Evolutionary conservation across 805 yeast species (phyloP).

Genomic region (Spathaspora arborariae): DNA sequence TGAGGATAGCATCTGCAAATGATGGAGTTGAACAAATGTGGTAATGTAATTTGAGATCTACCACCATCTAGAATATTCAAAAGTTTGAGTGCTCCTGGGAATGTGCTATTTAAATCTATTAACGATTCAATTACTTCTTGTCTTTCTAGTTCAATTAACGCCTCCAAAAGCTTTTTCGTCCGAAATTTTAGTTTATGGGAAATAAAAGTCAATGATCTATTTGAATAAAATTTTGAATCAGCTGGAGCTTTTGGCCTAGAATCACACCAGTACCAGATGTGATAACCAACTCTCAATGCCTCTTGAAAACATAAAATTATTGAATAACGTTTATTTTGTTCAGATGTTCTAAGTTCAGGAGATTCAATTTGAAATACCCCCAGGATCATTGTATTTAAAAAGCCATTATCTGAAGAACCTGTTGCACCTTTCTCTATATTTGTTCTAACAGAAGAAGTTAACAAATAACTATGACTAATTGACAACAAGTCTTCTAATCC

Average conservation of each 20-base stretch:
- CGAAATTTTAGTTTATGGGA: slow-evolving; percentile 63
- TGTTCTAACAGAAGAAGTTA: slow-evolving; percentile 27
- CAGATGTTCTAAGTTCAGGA: slow-evolving; percentile 47
- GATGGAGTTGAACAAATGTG: slow-evolving; percentile 58
- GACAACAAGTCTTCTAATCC: slow-evolving; percentile 68
- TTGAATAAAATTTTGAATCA: slow-evolving; percentile 4
- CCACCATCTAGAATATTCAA: slow-evolving; percentile 84
- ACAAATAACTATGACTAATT: slow-evolving; percentile 52
- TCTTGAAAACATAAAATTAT: slow-evolving; percentile 63
- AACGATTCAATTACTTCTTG: slow-evolving; percentile 69
- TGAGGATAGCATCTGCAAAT: slow-evolving; percentile 41
- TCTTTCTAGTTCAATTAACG: slow-evolving; percentile 64
- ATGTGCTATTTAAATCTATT: slow-evolving; percentile 33
- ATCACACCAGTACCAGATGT: slow-evolving; percentile 74
- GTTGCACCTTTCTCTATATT: slow-evolving; percentile 12
- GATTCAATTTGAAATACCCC: slow-evolving; percentile 78
- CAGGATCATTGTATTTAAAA: slow-evolving; percentile 65
- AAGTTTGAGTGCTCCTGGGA: slow-evolving; percentile 40
- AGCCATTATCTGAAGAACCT: slow-evolving; percentile 17
- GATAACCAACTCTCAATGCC: slow-evolving; percentile 50
- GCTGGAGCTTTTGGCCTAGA: slow-evolving; percentile 15
- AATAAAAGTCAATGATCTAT: slow-evolving; percentile 34
- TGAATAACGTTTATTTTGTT: slow-evolving; percentile 50
- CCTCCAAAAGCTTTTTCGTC: slow-evolving; percentile 62
- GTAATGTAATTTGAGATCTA: slow-evolving; percentile 69